Conservation (phyloP, 352 stramenopile genomes). For the Phytophthora europaea region DNA sequence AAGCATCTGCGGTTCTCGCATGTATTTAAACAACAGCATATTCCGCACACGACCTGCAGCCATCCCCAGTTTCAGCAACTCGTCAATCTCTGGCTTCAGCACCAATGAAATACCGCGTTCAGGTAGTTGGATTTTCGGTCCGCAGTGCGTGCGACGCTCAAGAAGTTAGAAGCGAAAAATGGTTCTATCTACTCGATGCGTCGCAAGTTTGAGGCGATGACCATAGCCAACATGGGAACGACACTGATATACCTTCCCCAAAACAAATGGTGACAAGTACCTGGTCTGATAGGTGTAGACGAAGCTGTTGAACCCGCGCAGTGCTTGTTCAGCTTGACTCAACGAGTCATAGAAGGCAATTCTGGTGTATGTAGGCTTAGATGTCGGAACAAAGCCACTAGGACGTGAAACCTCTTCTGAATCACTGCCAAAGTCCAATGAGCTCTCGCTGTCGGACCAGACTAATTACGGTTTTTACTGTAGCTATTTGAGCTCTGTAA, state of each 20-base stretch:
- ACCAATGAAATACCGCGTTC: background rate
- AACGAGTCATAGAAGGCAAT: constrained; percentile 2
- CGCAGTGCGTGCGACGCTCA: constrained; percentile 2
- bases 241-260: constrained; percentile 14
- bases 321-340: constrained; percentile 1
- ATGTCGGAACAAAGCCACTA: too few species aligned
- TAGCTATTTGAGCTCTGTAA: too few species aligned
- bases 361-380: background rate
- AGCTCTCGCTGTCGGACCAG: too few species aligned
- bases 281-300: constrained; percentile 12
- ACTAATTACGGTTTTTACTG: too few species aligned
- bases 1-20: background rate
- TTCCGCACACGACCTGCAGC: background rate
- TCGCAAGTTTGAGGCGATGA: constrained; percentile 6
- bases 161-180: constrained; percentile 11
- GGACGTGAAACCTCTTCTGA: too few species aligned
- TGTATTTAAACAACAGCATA: constrained; percentile 1
- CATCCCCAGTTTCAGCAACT: background rate
- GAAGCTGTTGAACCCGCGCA: constrained; percentile 12
- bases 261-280: constrained; percentile 2
- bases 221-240: background rate
- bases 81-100: background rate
- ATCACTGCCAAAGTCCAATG: too few species aligned
- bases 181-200: background rate
- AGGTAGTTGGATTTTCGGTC: background rate